These are phyloP conservation scores for Biscogniauxia mediterranea DNA, from an alignment of 2,329 filamentous ascomycete genomes.

Conservation along the genomic window DNA sequence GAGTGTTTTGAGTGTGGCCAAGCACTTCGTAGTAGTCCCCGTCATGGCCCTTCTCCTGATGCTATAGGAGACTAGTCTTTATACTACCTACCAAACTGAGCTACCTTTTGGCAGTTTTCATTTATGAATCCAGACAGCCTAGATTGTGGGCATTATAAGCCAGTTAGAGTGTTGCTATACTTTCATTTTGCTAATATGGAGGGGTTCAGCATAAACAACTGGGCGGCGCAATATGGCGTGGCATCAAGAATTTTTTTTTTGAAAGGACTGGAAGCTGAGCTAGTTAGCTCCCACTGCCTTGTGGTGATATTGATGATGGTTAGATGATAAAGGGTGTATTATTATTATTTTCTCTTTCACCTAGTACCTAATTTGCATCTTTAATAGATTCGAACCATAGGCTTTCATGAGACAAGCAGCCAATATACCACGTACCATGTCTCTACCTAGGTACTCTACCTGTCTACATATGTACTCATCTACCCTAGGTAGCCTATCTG, in stretches of 20 bases:
- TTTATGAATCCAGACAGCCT: neutral
- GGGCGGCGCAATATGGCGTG: neutral
- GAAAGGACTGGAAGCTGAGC: neutral
- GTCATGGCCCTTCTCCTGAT: conserved; percentile 21
- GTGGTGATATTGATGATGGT: neutral
- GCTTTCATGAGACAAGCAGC: neutral
- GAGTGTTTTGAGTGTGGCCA: conserved; percentile 11
- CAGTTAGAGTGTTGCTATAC: neutral
- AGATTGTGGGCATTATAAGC: neutral
- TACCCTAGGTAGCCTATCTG: too few species aligned
- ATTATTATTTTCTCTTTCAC: neutral
- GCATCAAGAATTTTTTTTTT: neutral
- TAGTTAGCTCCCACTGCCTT: neutral
- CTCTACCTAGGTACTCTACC: too few species aligned
- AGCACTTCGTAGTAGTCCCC: conserved; percentile 22
- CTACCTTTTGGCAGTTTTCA: neutral
- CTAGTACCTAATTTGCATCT: neutral
- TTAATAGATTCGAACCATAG: neutral
- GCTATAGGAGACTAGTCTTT: conserved; percentile 13
- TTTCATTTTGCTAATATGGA: neutral
- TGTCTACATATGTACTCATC: too few species aligned
- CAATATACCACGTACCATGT: neutral
- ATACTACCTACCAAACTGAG: neutral
- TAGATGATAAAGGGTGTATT: neutral
- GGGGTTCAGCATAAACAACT: neutral